Base-by-base conservation (phyloP, 1,284 basidiomycete species). In the Phellopilus nigrolimitatus region DNA sequence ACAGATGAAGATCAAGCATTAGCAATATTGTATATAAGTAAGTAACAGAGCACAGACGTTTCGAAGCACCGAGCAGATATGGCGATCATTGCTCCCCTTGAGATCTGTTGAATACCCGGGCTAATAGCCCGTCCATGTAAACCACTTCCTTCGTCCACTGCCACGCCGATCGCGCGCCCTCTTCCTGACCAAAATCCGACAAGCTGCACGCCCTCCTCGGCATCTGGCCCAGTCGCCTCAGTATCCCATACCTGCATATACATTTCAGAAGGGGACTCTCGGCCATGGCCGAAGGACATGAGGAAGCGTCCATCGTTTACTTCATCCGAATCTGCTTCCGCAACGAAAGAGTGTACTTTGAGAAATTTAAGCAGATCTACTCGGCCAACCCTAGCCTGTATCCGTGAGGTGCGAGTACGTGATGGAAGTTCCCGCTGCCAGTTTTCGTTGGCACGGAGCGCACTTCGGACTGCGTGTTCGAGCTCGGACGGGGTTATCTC, bases 311-410 rank as follows among this genome's bases (percentile, higher is more conserved):
- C 53, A 10, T 51, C 53, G 15, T 40, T 15, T 5, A 33, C 30
- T 1, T 36, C 31, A 12, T 28, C 47, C 10, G 19, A 19, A 57
- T 48, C 1, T 59, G 57, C 38, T 66, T 67, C 38, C 8, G 24
- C 4, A n/a, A 15, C 1, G 22, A 17, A 36, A 1, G 39, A 42
- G 9, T 24, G 22, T 24, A 49, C 24, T n/a, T 22, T 19, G 0
- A 82, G 52, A 56, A 81, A 76, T 37, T 72, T n/a, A n/a, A n/a
- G 64, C 15, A 80, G 61, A n/a, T 69, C 67, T 5, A 76, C 62
- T 43, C 74, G 63, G 24, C 68, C 61, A 47, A 21, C 34, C 3
- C 7, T 3, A 8, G 7, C 10, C 3, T 37, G 3, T 17, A n/a
- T 17, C 10, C n/a, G 34, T 8, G 13, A 7, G 15, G 2, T 8